Conservation (phyloP, 495 filamentous ascomycete genomes). For the Neurospora sp. region DNA sequence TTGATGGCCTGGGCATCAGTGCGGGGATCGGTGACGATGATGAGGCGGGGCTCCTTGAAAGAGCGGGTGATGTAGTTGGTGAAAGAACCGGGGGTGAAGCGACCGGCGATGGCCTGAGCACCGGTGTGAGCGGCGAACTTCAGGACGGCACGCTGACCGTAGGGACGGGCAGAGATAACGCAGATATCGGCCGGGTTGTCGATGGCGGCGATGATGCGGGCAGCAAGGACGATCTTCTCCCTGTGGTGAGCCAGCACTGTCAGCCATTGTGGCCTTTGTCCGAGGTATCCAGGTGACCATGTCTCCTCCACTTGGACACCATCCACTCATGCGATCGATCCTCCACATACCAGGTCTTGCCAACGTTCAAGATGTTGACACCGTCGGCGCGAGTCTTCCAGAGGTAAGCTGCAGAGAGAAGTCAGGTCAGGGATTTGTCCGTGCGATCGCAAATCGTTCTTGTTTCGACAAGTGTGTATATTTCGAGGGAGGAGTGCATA, state of each 20-base stretch:
- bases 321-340: background rate
- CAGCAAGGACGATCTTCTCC: slow-evolving; percentile 98
- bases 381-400: slow-evolving; percentile 98
- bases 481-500: slow-evolving; percentile 10
- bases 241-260: slow-evolving; percentile 33
- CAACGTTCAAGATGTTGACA: slow-evolving; percentile 97
- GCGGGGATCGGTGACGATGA: slow-evolving; percentile 98
- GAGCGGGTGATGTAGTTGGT: slow-evolving; percentile 99
- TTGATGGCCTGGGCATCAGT: slow-evolving; percentile 99
- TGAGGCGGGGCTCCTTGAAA: slow-evolving; percentile 99
- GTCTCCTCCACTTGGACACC: background rate
- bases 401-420: slow-evolving; percentile 55
- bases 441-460: background rate
- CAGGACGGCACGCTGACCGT: slow-evolving; percentile 97
- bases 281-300: background rate
- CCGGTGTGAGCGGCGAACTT: slow-evolving; percentile 98
- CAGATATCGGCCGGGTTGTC: slow-evolving; percentile 99
- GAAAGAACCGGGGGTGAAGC: slow-evolving; percentile 99
- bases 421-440: slow-evolving; percentile 7
- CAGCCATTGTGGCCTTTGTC: background rate
- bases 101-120: slow-evolving; percentile 94
- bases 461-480: background rate
- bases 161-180: slow-evolving; percentile 98
- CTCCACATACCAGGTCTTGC: slow-evolving; percentile 90
- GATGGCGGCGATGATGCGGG: slow-evolving; percentile 95